Conservation (phyloP, 768 basidiomycete species). For the Tricholoma sp. region DNA sequence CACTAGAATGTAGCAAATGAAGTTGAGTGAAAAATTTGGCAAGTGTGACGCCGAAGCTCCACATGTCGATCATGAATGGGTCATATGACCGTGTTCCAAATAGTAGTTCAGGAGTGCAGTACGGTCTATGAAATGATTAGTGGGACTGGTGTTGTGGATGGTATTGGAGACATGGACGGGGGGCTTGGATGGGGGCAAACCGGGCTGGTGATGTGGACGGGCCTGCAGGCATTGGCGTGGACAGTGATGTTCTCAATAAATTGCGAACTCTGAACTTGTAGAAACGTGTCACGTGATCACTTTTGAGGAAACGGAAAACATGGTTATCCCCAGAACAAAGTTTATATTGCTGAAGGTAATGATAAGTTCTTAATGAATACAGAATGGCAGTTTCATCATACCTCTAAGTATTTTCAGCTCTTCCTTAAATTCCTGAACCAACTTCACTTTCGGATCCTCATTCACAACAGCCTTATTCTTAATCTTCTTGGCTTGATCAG, state of each 20-base stretch:
- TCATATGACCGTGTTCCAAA: conserved; percentile 72
- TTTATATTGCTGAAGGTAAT: conserved; percentile 56
- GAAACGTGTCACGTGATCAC: conserved; percentile 72
- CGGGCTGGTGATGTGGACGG: too few relatives aligned
- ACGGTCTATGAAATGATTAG: conserved; percentile 44
- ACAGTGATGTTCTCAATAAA: too few relatives aligned
- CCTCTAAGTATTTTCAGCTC: conserved; percentile 91
- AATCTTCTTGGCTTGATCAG: conserved; percentile 99
- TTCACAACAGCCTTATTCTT: conserved; percentile 99
- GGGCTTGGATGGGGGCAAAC: too few relatives aligned
- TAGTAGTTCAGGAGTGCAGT: conserved; percentile 86
- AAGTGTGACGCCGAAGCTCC: conserved; percentile 76
- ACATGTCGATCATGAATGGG: conserved; percentile 68
- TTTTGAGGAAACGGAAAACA: conserved; percentile 93
- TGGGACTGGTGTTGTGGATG: too few relatives aligned
- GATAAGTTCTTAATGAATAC: conserved; percentile 1
- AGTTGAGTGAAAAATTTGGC: conserved; percentile 78
- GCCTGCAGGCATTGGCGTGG: too few relatives aligned
- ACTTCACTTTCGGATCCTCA: conserved; percentile 98
- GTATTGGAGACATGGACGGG: too few relatives aligned
- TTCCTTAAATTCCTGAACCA: conserved; percentile 98
- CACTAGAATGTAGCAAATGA: conserved; percentile 35
- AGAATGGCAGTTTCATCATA: conserved; percentile 32
- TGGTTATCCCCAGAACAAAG: conserved; percentile 94
- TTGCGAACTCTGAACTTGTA: too few relatives aligned